These are phyloP conservation scores for Fragaria vesca DNA, from an alignment of 306 rosid species.

Conservation along the genomic window DNA sequence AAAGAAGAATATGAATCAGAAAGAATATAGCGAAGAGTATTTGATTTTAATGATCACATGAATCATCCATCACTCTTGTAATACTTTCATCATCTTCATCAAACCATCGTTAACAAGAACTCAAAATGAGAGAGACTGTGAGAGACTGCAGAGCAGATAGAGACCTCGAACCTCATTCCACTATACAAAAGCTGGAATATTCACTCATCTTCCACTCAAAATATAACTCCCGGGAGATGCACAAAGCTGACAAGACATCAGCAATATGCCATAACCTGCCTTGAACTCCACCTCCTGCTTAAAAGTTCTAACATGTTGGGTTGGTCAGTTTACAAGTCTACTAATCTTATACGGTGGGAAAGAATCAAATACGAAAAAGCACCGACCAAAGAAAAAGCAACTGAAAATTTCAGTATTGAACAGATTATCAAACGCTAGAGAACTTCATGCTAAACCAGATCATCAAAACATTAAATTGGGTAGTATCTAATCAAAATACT, in stretches of 20 bases:
- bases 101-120: background rate
- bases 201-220: no score
- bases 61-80: constrained; percentile 26
- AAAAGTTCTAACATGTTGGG: background rate
- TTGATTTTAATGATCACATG: constrained; percentile 20
- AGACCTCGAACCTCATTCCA: background rate
- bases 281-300: constrained; percentile 5
- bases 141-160: background rate
- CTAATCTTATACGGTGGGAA: background rate
- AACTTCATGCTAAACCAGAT: background rate
- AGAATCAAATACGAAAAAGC: background rate
- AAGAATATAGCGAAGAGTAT: constrained; percentile 38
- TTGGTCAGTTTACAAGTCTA: background rate
- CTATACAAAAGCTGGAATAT: background rate
- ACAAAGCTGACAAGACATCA: no score
- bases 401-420: background rate
- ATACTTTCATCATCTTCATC: constrained; percentile 36
- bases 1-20: constrained; percentile 23
- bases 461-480: background rate
- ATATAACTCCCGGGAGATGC: no score
- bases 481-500: background rate
- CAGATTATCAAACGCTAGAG: background rate
- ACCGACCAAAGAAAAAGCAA: background rate
- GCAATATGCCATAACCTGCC: background rate
- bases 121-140: background rate